These are phyloP conservation scores for Hypholoma fasciculare DNA, from an alignment of 768 basidiomycete genomes.

Conservation along the genomic window DNA sequence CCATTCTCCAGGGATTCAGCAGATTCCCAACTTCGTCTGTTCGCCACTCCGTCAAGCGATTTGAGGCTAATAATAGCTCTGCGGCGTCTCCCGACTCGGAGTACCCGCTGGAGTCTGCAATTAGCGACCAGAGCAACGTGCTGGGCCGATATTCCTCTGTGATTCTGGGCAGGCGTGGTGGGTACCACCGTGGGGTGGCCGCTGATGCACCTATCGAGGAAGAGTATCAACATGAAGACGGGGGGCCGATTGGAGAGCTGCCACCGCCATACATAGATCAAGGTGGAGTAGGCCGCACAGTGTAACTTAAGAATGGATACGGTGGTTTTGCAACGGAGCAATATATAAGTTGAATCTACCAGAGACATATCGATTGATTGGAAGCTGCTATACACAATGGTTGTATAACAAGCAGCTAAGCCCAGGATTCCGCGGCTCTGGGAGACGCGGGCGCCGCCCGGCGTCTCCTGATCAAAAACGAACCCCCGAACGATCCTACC, in stretches of 20 bases:
- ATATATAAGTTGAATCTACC: not conserved
- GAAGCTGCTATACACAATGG: not conserved
- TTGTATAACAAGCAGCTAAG: not conserved
- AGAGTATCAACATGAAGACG: not conserved
- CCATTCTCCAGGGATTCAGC: not conserved
- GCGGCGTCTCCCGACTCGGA: slow-evolving; percentile 1
- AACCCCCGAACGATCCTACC: slow-evolving; percentile 10
- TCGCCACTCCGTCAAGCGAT: not conserved
- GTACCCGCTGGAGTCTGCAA: not conserved
- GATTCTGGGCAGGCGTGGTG: not conserved
- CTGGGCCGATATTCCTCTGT: not conserved
- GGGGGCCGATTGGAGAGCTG: not conserved
- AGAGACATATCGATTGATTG: not conserved
- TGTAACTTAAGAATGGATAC: not conserved
- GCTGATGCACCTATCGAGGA: not conserved
- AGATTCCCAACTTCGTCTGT: not conserved
- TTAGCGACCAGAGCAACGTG: not conserved
- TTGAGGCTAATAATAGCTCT: not conserved
- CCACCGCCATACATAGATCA: not conserved
- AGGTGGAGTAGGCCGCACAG: not conserved
- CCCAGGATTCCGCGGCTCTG: not conserved
- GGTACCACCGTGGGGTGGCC: not conserved
- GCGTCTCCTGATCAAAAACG: slow-evolving; percentile 7
- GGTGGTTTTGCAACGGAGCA: not conserved
- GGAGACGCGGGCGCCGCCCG: not conserved